Conservation (phyloP, 2,329 filamentous ascomycete species). For the Phaeosphaeriaceae sp. region DNA sequence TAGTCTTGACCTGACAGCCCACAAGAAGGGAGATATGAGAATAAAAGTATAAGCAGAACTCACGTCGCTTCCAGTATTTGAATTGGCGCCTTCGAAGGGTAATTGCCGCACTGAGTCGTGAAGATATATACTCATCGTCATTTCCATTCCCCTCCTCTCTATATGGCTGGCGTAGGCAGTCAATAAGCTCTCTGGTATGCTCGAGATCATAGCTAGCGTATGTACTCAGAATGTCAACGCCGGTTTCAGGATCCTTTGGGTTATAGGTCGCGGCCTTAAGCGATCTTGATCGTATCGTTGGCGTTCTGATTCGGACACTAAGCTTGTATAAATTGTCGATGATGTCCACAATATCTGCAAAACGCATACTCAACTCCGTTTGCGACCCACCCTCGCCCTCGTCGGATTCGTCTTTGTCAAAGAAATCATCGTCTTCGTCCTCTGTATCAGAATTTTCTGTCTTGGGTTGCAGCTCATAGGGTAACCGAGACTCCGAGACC, state of each 20-base stretch:
- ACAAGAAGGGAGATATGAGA: no score
- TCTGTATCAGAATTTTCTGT: constrained; percentile 20
- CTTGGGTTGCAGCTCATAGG: constrained; percentile 40
- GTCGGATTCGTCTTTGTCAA: constrained; percentile 36
- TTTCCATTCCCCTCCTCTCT: neutral
- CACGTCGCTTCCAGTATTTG: constrained; percentile 46
- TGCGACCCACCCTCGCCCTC: constrained; percentile 28
- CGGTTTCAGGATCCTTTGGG: constrained; percentile 45
- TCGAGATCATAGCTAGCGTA: constrained; percentile 40
- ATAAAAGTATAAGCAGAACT: no score
- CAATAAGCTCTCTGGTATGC: constrained; percentile 40
- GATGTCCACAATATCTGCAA: constrained; percentile 45
- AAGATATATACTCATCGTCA: constrained; percentile 29
- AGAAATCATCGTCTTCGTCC: constrained; percentile 33
- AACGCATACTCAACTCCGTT: constrained; percentile 44
- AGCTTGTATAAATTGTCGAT: constrained; percentile 48
- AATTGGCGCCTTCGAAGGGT: constrained; percentile 47
- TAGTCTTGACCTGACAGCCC: no score
- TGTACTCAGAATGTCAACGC: constrained; percentile 40
- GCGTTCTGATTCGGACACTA: constrained; percentile 45
- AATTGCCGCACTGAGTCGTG: constrained; percentile 37
- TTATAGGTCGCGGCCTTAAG: constrained; percentile 44
- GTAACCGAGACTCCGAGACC: constrained; percentile 35
- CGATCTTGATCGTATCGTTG: constrained; percentile 42
- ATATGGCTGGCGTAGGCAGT: constrained; percentile 25